Evolutionary conservation across 192 early-diverging fungal genomes (phyloP), one percentile per base, ranked within the genome.

Genomic region (Cetraspora pellucida): DNA sequence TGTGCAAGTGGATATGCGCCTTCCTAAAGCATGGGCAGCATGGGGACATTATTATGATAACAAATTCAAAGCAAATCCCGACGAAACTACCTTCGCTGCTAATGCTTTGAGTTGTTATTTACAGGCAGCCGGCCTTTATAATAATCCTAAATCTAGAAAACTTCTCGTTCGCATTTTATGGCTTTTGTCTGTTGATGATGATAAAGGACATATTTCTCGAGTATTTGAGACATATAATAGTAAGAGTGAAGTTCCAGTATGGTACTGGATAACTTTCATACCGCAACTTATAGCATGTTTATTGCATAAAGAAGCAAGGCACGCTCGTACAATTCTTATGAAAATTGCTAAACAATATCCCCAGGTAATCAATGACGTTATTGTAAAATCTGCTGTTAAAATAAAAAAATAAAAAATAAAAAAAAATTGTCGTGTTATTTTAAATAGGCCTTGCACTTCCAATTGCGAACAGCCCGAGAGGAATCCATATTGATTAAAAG

Each of bases 261-360:
- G 95, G 97, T 96, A 97, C 85, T 99, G 98, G 98, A 95, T 96
- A 70, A 96, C 94, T 0, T 97, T 98, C 77, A 96, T 99, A 64
- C 97, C 98, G 5, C 96, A 99, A 81, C 87, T 99, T 16, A 85
- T 99, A 31, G 80, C 89, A 2, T 90, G 91, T 0, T 85, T 99
- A 21, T 82, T 89, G 10, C 88, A 90, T 79, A 92, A 90, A 61
- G 97, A 98, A 78, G 91, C 94, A 30, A 87, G 87, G 54, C 91
- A 92, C 84, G 91, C 94, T 1, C 89, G 91, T 66, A 86, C 88
- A 55, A 93, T 98, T 64, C 81, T 99, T 75, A 89, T 94, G 77
- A 93, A 92, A 79, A 95, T 99, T 78, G 97, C 98, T 19, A 98
- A 99, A 83, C 85, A 89, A 44, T 97, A 89, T 81, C 95, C 95